Evolutionary conservation across 2,329 filamentous ascomycete genomes (phyloP).

Genomic region (Juglanconis juglandina): DNA sequence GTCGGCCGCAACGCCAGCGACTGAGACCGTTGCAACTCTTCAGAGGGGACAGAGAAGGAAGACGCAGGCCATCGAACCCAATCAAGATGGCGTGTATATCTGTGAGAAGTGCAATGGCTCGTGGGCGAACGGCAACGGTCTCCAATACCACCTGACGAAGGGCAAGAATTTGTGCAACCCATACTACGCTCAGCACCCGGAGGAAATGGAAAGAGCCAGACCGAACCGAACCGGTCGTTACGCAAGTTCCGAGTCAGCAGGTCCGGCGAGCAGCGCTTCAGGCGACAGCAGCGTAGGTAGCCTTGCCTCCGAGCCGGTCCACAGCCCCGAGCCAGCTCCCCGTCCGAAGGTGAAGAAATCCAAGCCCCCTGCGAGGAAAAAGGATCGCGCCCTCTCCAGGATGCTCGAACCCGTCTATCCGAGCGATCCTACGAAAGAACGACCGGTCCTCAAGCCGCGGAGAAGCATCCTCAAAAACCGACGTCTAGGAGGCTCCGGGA

Average conservation of each 20-base stretch:
- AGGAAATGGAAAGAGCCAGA: conserved; percentile 19
- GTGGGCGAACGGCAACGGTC: conserved; percentile 57
- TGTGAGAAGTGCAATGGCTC: conserved; percentile 52
- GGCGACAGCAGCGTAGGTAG: not conserved
- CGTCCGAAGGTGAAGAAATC: not conserved
- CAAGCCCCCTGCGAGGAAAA: not conserved
- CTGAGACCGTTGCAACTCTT: not conserved
- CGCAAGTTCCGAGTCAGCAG: not conserved
- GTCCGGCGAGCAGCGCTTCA: not conserved
- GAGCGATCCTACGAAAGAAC: not conserved
- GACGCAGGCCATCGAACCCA: not conserved
- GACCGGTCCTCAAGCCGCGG: conserved; percentile 15
- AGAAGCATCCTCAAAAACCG: not conserved
- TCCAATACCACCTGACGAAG: conserved; percentile 58
- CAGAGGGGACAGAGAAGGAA: not conserved
- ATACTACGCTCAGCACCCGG: conserved; percentile 32
- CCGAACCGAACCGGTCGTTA: not conserved
- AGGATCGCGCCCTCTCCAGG: not conserved
- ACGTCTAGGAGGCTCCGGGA: not conserved
- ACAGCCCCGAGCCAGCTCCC: not conserved
- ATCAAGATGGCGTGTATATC: conserved; percentile 4
- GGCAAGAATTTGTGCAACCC: conserved; percentile 54
- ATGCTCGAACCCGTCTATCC: not conserved
- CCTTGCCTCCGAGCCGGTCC: not conserved
- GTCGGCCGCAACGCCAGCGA: not conserved